Base-by-base conservation (phyloP, 108 stramenopile genomes). In the Stephanodiscus minutulus region DNA sequence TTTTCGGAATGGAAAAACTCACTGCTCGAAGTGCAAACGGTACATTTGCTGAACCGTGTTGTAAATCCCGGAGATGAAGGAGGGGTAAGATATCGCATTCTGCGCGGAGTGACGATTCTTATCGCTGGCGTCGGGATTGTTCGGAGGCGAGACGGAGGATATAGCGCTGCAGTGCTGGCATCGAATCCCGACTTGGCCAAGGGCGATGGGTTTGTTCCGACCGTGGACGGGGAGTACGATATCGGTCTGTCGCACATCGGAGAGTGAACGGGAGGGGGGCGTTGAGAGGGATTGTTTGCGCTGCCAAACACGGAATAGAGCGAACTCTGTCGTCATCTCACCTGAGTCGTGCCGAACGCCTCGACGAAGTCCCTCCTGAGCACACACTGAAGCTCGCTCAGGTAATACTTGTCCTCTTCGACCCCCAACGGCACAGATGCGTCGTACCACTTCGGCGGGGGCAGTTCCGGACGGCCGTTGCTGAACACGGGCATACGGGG, bases 41-140 rank as follows among this genome's bases (percentile, higher is more conserved):
- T 90, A 83, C 93, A 94, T 94, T 66, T 94, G 93, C 61, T 94
- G 90, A 36, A 91, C 90, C 39, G 82, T 83, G 64, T 94, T 94
- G 77, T 94, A 94, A 47, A 94, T 91, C 29, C 87, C 89, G 54
- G 86, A 87, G 39, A 94, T 91, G n/a, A 78, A 74, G 55, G 77
- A 85, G 10, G 93, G 93, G 69, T 94, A 94, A 39, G 82, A 80
- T 0, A 87, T 82, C 20, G 90, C 85, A 62, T 94, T 87, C 44
- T 87, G 87, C 82, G 28, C 89, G 81, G 24, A 84, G 55, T 1
- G 0, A 17, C 25, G 55, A 56, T 56, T 24, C 25, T 17, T 58
- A 58, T 33, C 57, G 35, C 5, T 2, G 35, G 1, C 13, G 35
- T 27, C 28, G 13, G 2, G 0, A 58, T 27, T 35, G 18, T 37